These are phyloP conservation scores for Pseudocercospora fijiensis DNA, from an alignment of 2,329 filamentous ascomycete species.

Conservation along the genomic window DNA sequence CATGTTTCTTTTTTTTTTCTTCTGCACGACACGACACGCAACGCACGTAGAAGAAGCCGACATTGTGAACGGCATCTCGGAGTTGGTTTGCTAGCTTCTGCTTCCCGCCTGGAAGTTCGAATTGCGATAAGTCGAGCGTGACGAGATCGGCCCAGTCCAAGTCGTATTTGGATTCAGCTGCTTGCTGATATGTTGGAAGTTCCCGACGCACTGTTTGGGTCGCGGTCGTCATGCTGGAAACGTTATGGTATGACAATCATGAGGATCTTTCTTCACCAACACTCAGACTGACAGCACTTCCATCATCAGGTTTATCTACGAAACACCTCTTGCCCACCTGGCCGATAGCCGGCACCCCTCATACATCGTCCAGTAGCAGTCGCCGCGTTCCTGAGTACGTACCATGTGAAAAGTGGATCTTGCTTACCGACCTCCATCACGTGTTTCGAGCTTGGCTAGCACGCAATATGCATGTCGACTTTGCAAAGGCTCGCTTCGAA, in stretches of 20 bases:
- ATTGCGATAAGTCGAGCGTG: conserved; percentile 57
- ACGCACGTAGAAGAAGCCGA: conserved; percentile 62
- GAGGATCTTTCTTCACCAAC: background rate
- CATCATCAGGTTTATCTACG: background rate
- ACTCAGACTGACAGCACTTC: background rate
- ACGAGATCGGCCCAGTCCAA: conserved; percentile 56
- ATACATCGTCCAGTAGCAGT: conserved; percentile 10
- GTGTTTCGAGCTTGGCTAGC: conserved; percentile 12
- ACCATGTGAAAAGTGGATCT: conserved; percentile 3
- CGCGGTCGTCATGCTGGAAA: conserved; percentile 22
- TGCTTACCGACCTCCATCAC: conserved; percentile 9
- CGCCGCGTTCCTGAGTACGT: conserved; percentile 14
- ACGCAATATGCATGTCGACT: conserved; percentile 18
- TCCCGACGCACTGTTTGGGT: conserved; percentile 18
- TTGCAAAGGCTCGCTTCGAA: conserved; percentile 1
- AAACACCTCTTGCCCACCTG: background rate
- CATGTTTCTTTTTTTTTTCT: too few relatives aligned
- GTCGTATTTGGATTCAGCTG: conserved; percentile 26
- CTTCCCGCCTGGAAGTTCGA: conserved; percentile 56
- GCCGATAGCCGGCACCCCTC: conserved; percentile 10
- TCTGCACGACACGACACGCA: background rate
- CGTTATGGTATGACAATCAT: background rate
- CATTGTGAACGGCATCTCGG: conserved; percentile 50
- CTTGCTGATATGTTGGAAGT: conserved; percentile 27
- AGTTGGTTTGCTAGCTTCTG: conserved; percentile 55